Evolutionary conservation across 768 basidiomycete genomes (phyloP).

Genomic region (Serendipita sp.): DNA sequence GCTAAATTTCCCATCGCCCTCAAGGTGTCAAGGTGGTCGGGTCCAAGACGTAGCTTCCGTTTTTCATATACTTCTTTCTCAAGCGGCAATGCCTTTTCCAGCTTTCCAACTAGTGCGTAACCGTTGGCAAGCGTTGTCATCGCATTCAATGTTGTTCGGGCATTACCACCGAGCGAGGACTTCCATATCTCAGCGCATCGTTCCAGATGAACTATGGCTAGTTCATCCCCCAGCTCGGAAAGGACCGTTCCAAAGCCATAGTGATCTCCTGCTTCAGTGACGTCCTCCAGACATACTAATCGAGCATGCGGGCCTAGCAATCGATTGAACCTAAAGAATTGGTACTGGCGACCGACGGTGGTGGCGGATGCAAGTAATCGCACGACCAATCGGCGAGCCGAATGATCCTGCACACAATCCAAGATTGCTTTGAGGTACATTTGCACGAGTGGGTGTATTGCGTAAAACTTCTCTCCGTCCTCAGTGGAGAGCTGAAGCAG

Average conservation of each 20-base stretch:
- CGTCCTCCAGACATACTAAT: neutral
- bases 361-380: neutral
- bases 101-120: too few relatives aligned
- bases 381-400: neutral
- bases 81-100: too few relatives aligned
- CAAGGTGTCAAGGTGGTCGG: too few relatives aligned
- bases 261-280: too few relatives aligned
- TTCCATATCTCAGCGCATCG: neutral
- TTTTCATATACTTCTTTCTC: too few relatives aligned
- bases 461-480: neutral
- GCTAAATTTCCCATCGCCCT: too few relatives aligned
- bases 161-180: neutral
- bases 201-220: too few relatives aligned
- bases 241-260: too few relatives aligned
- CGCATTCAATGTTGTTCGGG: neutral
- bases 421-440: neutral
- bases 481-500: neutral
- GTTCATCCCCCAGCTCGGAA: too few relatives aligned
- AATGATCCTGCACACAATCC: neutral
- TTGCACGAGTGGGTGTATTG: neutral
- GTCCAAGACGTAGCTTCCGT: too few relatives aligned
- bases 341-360: neutral
- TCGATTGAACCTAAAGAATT: neutral
- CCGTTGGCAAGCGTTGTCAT: too few relatives aligned
- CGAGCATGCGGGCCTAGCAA: neutral